Evolutionary conservation across 1,284 basidiomycete species (phyloP).

Genomic region (Melampsora abietis-canadensis): DNA sequence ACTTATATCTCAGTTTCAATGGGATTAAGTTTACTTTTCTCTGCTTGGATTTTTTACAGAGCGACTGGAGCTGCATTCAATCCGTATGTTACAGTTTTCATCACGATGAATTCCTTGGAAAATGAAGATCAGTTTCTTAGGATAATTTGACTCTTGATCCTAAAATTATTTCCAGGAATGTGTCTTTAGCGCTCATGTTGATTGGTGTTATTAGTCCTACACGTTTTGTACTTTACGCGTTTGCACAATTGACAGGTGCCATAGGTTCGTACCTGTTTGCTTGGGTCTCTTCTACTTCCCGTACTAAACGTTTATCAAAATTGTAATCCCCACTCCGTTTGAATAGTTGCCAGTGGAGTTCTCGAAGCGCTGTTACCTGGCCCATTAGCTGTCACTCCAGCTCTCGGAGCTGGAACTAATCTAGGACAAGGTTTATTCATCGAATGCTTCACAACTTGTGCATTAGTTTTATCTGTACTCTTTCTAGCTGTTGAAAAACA

Average conservation of each 20-base stretch:
- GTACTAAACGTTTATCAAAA: neutral
- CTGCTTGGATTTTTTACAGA: constrained; percentile 71
- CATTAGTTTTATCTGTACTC: constrained; percentile 31
- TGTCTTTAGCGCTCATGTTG: constrained; percentile 64
- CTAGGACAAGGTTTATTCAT: constrained; percentile 35
- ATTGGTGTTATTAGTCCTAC: constrained; percentile 63
- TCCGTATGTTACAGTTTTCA: constrained; percentile 53
- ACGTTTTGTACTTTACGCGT: constrained; percentile 63
- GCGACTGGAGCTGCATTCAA: constrained; percentile 61
- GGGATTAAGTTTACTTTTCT: constrained; percentile 66
- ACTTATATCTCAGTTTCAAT: constrained; percentile 65
- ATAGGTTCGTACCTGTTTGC: neutral
- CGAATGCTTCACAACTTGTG: constrained; percentile 31
- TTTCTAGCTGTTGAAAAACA: constrained; percentile 56
- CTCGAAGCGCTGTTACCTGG: constrained; percentile 23
- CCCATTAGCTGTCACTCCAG: constrained; percentile 28
- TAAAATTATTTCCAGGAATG: constrained; percentile 57
- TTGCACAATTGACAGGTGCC: constrained; percentile 58
- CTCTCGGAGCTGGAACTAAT: constrained; percentile 23
- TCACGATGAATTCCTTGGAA: too few relatives aligned
- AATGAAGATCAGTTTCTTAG: neutral
- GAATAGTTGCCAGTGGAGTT: constrained; percentile 23
- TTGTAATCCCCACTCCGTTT: too few relatives aligned
- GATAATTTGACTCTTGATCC: neutral
- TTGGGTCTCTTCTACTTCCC: neutral